phyloP scores from a whole-genome alignment of 306 rosid genomes.

The Lathyrus aphaca region DNA sequence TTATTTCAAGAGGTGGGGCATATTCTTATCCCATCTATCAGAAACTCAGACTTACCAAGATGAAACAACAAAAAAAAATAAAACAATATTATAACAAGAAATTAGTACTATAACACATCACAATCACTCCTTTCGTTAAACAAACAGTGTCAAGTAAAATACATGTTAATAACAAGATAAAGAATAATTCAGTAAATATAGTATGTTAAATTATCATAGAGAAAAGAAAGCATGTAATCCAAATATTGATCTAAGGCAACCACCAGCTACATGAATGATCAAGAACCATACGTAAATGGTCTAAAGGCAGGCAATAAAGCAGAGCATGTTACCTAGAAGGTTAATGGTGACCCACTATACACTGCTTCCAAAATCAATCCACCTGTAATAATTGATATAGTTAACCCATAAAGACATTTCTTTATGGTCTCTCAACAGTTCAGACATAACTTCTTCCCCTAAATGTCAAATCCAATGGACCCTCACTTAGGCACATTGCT shows the following conservation, averaged over 20 bases:
- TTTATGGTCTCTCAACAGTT: constrained; percentile 43
- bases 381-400: constrained; percentile 45
- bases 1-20: not conserved
- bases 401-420: constrained; percentile 48
- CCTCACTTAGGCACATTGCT: constrained; percentile 45
- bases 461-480: constrained; percentile 53
- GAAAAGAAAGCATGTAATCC: constrained; percentile 32
- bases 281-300: constrained; percentile 37
- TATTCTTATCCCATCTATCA: not conserved
- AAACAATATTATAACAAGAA: not conserved
- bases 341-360: constrained; percentile 56
- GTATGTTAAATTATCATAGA: constrained; percentile 11
- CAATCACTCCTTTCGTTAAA: not conserved
- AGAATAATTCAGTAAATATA: constrained; percentile 18
- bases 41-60: too few species aligned
- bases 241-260: constrained; percentile 42
- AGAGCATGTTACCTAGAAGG: constrained; percentile 53
- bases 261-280: constrained; percentile 32
- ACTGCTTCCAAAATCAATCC: constrained; percentile 46
- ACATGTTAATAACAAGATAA: constrained; percentile 16
- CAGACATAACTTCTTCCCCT: constrained; percentile 48
- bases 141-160: not conserved
- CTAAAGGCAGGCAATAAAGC: constrained; percentile 46
- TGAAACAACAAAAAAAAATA: constrained; percentile 1
- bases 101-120: not conserved